Conservation (phyloP, 495 filamentous ascomycete species). For the Hamigera avellanea region DNA sequence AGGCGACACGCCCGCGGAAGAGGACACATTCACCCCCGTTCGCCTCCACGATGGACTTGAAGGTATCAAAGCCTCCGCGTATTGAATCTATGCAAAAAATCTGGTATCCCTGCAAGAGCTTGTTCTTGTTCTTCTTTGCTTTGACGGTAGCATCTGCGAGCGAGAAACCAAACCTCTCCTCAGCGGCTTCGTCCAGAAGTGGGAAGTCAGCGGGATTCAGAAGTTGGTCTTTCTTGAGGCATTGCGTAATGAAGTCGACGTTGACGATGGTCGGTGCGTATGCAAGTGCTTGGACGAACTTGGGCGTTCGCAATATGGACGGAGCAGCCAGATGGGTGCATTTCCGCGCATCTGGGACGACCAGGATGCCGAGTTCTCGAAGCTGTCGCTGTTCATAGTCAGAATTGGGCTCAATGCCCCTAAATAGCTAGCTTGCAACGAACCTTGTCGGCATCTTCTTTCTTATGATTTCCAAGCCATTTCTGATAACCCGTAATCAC, state of each 20-base stretch:
- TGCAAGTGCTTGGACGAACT: slow-evolving; percentile 82
- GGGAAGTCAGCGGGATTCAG: slow-evolving; percentile 48
- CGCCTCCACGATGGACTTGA: slow-evolving; percentile 67
- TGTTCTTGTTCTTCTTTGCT: slow-evolving; percentile 63
- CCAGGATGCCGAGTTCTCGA: slow-evolving; percentile 69
- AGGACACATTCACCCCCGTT: slow-evolving; percentile 76
- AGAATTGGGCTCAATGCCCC: background rate
- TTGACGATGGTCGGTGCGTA: slow-evolving; percentile 61
- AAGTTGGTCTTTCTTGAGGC: slow-evolving; percentile 49
- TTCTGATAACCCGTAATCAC: slow-evolving; percentile 68
- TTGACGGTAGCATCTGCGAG: slow-evolving; percentile 51
- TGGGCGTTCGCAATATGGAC: slow-evolving; percentile 72
- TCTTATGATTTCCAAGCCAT: slow-evolving; percentile 57
- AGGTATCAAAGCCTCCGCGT: slow-evolving; percentile 70
- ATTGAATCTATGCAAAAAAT: slow-evolving; percentile 74
- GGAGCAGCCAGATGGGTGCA: slow-evolving; percentile 87
- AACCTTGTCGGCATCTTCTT: slow-evolving; percentile 73
- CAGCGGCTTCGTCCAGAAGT: slow-evolving; percentile 57
- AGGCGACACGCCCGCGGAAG: slow-evolving; percentile 61
- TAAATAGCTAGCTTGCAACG: slow-evolving; percentile 16
- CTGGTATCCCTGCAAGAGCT: slow-evolving; percentile 56
- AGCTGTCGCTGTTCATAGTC: slow-evolving; percentile 53
- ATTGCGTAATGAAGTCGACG: slow-evolving; percentile 67
- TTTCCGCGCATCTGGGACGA: slow-evolving; percentile 58
- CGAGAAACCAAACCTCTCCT: slow-evolving; percentile 55